These are phyloP conservation scores for Phialophora expanda DNA, from an alignment of 2,329 filamentous ascomycete genomes.

Conservation along the genomic window DNA sequence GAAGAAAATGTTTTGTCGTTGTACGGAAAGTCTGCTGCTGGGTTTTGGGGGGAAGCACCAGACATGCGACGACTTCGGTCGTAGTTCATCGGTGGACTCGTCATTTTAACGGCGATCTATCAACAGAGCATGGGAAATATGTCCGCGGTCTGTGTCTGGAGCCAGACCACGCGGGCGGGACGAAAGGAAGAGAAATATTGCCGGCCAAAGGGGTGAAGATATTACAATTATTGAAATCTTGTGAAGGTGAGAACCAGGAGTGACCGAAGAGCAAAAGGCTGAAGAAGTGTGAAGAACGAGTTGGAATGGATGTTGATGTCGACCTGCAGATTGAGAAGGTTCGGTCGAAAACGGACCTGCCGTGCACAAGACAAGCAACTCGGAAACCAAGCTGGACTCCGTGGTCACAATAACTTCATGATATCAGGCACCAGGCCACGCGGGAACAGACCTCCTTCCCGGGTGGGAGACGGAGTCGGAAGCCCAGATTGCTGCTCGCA, in stretches of 20 bases:
- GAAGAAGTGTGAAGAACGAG: conserved; percentile 2
- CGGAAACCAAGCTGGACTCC: background rate
- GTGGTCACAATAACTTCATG: background rate
- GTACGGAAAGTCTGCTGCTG: conserved; percentile 18
- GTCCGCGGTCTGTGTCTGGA: background rate
- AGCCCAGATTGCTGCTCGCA: background rate
- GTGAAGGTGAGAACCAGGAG: background rate
- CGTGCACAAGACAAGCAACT: background rate
- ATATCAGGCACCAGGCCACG: background rate
- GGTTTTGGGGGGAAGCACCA: conserved; percentile 24
- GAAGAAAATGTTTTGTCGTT: conserved; percentile 18
- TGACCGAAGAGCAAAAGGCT: background rate
- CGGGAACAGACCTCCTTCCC: background rate
- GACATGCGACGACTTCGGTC: conserved; percentile 24
- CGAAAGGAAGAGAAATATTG: too few relatives aligned
- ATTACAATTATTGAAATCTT: background rate
- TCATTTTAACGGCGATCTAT: conserved; percentile 13
- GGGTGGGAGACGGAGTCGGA: background rate
- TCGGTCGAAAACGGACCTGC: background rate
- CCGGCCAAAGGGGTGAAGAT: background rate
- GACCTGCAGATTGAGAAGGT: background rate
- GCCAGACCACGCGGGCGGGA: background rate
- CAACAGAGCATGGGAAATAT: conserved; percentile 13
- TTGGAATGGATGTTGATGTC: conserved; percentile 4
- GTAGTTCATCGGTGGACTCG: conserved; percentile 27